phyloP scores from a whole-genome alignment of 75 land plant genomes.

The Azolla pinnata region DNA sequence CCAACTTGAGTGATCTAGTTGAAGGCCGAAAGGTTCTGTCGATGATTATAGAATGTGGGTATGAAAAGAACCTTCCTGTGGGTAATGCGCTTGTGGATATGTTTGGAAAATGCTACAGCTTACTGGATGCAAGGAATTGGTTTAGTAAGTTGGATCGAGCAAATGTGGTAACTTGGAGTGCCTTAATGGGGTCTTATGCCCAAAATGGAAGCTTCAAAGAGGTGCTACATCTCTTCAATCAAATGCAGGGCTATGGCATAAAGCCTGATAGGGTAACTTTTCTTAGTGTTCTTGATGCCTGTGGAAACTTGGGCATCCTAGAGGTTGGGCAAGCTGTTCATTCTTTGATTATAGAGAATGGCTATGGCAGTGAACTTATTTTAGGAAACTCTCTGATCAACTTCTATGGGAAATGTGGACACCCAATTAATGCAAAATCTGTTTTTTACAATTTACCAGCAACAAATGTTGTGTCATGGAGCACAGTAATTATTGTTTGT shows the following conservation, averaged over 20 bases:
- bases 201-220: slow-evolving; percentile 7
- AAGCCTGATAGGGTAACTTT: slow-evolving; percentile 31
- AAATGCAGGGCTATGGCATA: slow-evolving; percentile 13
- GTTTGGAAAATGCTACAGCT: slow-evolving; percentile 16
- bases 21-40: slow-evolving; percentile 1
- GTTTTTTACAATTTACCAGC: slow-evolving; percentile 15
- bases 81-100: slow-evolving; percentile 33
- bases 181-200: slow-evolving; percentile 36
- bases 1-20: slow-evolving; percentile 10
- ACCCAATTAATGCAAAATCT: slow-evolving; percentile 8
- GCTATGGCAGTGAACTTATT: slow-evolving; percentile 10
- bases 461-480: slow-evolving; percentile 24
- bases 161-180: slow-evolving; percentile 18
- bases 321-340: slow-evolving; percentile 18
- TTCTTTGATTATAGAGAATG: slow-evolving; percentile 10
- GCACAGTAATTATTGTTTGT: slow-evolving; percentile 18
- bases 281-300: slow-evolving; percentile 34
- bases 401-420: slow-evolving; percentile 32
- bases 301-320: slow-evolving; percentile 31
- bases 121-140: slow-evolving; percentile 14
- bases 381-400: slow-evolving; percentile 27
- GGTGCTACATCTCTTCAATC: slow-evolving; percentile 22
- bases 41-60: neutral
- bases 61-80: slow-evolving; percentile 10
- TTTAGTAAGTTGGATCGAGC: slow-evolving; percentile 17